Base-by-base conservation (phyloP, 257 asterid species). In the Plectranthus barbatus region DNA sequence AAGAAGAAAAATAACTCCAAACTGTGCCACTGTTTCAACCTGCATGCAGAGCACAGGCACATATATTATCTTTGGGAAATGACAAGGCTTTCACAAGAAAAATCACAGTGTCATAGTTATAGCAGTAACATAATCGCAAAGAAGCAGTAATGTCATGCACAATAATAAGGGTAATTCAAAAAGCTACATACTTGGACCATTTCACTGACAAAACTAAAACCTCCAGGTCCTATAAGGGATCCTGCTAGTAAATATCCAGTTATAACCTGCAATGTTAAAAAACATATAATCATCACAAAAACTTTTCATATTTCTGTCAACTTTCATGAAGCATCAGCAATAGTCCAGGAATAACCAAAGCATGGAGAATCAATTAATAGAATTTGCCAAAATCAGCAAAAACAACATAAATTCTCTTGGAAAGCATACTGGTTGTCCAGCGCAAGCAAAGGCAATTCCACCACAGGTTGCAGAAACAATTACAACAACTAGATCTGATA, bases 401-500 rank as follows among this genome's bases (percentile, higher is more conserved):
- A 59, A 18, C 7, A 44, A 40, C 51, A 58, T 11, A 56, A 57
- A 61, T 0, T 50, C 39, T 56, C 13, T 34, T 42, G 67, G 67
- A 62, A 59, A 74, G 75, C 85, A 65, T 70, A 88, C 93, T 81
- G 95, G 93, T 73, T 84, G 96, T 79, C 96, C 95, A 71, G 84
- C 87, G 68, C 86, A 88, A 63, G 96, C 93, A 60, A 86, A 88
- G 64, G 85, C 88, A 66, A 88, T 86, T 48, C 95, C 96, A 56
- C 96, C 96, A 75, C 95, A 88, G 76, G 96, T 82, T 64, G 96
- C 96, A 61, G 92, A 86, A 50, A 88, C 96, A 77, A 88, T 88
- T 67, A 86, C 87, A 62, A 88, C 84, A 42, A 88, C 95, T 40
- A 88, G 78, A 82, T 88, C 96, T 26, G 95, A 86, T 74, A 88